phyloP scores from a whole-genome alignment of 352 stramenopile species.

The Phytophthora brassicae region DNA sequence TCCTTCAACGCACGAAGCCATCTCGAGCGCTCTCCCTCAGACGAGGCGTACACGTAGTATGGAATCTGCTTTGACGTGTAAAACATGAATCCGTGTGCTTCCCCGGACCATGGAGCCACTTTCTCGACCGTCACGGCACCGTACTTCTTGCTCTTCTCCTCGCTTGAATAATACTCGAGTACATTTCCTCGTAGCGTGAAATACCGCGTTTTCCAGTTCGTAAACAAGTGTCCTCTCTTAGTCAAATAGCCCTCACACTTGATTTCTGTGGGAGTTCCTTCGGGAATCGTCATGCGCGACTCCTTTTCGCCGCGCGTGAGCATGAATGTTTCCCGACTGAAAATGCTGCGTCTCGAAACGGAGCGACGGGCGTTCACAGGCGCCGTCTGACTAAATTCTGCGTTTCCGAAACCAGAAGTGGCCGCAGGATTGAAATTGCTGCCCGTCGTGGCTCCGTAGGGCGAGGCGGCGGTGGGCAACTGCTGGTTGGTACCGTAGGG shows the following conservation, averaged over 20 bases:
- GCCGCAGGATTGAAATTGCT: constrained; percentile 32
- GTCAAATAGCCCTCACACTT: constrained; percentile 84
- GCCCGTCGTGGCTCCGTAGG: constrained; percentile 18
- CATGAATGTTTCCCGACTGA: constrained; percentile 76
- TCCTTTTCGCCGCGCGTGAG: constrained; percentile 76
- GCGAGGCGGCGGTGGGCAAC: constrained; percentile 28
- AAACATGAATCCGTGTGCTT: constrained; percentile 90
- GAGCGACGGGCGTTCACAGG: constrained; percentile 46
- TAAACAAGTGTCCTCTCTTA: constrained; percentile 88
- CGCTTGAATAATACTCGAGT: constrained; percentile 82
- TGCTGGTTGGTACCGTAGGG: constrained; percentile 30
- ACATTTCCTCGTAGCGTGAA: constrained; percentile 84
- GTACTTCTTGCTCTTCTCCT: constrained; percentile 86
- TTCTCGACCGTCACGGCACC: constrained; percentile 87
- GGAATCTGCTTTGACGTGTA: constrained; percentile 89
- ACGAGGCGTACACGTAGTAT: constrained; percentile 89
- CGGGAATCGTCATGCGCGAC: constrained; percentile 53
- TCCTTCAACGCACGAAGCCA: constrained; percentile 85
- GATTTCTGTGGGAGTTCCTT: constrained; percentile 60
- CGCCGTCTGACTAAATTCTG: constrained; percentile 38
- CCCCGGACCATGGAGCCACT: constrained; percentile 81
- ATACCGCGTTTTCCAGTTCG: constrained; percentile 91
- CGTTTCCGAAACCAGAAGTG: constrained; percentile 18
- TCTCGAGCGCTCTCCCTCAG: constrained; percentile 68
- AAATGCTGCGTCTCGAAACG: constrained; percentile 70